A percentile compares a stretch with the other conserved stretches of the same genome.
These are phyloP conservation scores for Mortierella sp. DNA, from an alignment of 371 early-diverging fungal genomes.

Conservation along the genomic window DNA sequence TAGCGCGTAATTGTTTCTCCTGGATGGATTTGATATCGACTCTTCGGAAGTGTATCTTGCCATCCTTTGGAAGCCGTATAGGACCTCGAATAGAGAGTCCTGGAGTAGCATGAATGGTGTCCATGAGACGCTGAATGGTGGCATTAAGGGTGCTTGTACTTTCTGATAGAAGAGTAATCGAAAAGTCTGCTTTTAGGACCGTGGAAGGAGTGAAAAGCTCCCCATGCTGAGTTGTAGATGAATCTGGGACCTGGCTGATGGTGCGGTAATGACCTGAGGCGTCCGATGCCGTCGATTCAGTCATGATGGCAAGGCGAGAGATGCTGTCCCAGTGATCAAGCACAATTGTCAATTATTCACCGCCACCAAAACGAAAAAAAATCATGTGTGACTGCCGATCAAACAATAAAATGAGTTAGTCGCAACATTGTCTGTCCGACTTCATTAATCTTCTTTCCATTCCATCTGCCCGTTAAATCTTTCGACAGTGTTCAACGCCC, in stretches of 20 bases:
- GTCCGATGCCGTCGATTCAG: not conserved
- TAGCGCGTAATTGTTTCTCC: constrained; percentile 25
- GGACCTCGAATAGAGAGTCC: constrained; percentile 46
- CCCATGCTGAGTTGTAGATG: not conserved
- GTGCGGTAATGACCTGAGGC: not conserved
- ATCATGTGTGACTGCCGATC: not conserved
- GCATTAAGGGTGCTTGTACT: constrained; percentile 38
- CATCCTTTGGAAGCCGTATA: constrained; percentile 48
- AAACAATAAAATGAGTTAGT: not conserved
- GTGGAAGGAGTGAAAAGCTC: not conserved
- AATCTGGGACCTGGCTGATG: not conserved
- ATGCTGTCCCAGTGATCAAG: too few species aligned
- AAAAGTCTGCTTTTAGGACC: constrained; percentile 34
- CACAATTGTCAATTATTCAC: too few species aligned
- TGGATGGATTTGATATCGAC: constrained; percentile 43
- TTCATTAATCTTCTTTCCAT: constrained; percentile 2
- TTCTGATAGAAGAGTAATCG: constrained; percentile 46
- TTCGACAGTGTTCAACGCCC: not conserved
- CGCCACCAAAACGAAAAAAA: not conserved
- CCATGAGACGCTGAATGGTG: constrained; percentile 46
- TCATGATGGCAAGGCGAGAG: not conserved
- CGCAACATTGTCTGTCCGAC: not conserved
- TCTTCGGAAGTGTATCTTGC: constrained; percentile 40
- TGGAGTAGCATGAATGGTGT: constrained; percentile 30
- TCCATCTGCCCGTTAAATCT: not conserved